A percentile compares a stretch with the other conserved stretches of the same genome.
Evolutionary conservation across 2,329 filamentous ascomycete genomes (phyloP).

Genomic region (Emergomyces orientalis): DNA sequence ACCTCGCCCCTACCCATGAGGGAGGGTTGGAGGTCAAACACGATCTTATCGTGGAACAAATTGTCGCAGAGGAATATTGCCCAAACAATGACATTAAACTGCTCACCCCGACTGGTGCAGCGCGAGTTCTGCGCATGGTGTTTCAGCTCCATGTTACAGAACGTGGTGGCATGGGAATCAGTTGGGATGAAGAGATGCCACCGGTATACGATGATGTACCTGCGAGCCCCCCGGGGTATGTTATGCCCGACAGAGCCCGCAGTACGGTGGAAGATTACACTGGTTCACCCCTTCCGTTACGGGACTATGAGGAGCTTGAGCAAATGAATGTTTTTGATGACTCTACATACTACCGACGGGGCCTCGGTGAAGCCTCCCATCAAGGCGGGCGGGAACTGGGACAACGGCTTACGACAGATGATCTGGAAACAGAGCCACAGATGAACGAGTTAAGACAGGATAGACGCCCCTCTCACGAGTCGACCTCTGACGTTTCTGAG

Average conservation of each 20-base stretch:
- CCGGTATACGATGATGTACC: conserved; percentile 92
- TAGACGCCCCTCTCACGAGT: background rate
- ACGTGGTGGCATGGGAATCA: conserved; percentile 75
- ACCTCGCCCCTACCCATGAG: conserved; percentile 52
- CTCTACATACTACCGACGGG: background rate
- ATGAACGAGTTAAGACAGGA: background rate
- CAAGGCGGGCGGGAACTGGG: background rate
- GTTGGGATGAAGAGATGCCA: conserved; percentile 93
- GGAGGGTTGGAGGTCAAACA: conserved; percentile 74
- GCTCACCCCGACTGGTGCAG: conserved; percentile 78
- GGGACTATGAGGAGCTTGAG: conserved; percentile 41
- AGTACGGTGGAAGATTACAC: conserved; percentile 40
- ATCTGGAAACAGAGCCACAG: conserved; percentile 5
- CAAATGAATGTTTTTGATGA: conserved; percentile 26
- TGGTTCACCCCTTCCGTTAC: conserved; percentile 33
- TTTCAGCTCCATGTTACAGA: conserved; percentile 78
- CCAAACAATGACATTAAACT: conserved; percentile 60
- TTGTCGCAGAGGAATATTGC: conserved; percentile 83
- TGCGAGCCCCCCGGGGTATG: conserved; percentile 68
- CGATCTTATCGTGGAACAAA: conserved; percentile 81
- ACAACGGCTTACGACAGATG: conserved; percentile 1
- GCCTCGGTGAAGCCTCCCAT: background rate
- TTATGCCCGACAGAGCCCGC: conserved; percentile 29
- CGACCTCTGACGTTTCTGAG: background rate
- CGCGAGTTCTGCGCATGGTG: conserved; percentile 84